Percentiles rank a stretch among this genome's conserved stretches.
Conservation (phyloP, 1,139 yeast species). For the Casaregolazyma suthepensis region DNA sequence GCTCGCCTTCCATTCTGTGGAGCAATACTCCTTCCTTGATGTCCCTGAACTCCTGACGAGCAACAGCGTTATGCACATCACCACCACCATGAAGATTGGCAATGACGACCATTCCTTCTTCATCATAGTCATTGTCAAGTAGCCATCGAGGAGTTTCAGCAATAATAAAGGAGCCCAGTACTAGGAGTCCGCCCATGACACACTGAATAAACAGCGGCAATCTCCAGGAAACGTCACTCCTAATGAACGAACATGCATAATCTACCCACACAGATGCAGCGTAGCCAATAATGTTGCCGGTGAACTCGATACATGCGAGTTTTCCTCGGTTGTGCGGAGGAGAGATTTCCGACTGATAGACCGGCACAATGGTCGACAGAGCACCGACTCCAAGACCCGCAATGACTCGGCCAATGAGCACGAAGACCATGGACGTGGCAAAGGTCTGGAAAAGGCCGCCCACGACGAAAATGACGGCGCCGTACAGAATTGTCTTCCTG, state of each 20-base stretch:
- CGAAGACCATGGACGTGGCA: constrained; percentile 42
- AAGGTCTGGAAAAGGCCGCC: constrained; percentile 76
- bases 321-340: constrained; percentile 87
- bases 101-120: constrained; percentile 78
- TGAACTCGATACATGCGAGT: constrained; percentile 85
- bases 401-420: constrained; percentile 70
- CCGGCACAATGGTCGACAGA: constrained; percentile 90
- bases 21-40: constrained; percentile 77
- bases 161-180: constrained; percentile 66
- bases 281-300: constrained; percentile 86
- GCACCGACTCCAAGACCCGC: constrained; percentile 88
- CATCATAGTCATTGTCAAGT: constrained; percentile 79
- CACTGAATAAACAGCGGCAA: constrained; percentile 73
- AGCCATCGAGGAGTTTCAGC: constrained; percentile 91
- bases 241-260: constrained; percentile 63
- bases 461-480: constrained; percentile 69
- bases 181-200: constrained; percentile 62
- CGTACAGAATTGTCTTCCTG: constrained; percentile 71
- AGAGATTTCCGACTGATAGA: constrained; percentile 85
- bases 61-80: constrained; percentile 46
- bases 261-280: constrained; percentile 88
- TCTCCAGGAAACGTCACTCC: constrained; percentile 63
- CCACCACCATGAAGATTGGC: constrained; percentile 74
- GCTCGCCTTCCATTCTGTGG: constrained; percentile 72
- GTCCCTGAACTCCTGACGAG: constrained; percentile 65